Conservation (phyloP, 1,284 basidiomycete genomes). For the Boletus semigastroideus region DNA sequence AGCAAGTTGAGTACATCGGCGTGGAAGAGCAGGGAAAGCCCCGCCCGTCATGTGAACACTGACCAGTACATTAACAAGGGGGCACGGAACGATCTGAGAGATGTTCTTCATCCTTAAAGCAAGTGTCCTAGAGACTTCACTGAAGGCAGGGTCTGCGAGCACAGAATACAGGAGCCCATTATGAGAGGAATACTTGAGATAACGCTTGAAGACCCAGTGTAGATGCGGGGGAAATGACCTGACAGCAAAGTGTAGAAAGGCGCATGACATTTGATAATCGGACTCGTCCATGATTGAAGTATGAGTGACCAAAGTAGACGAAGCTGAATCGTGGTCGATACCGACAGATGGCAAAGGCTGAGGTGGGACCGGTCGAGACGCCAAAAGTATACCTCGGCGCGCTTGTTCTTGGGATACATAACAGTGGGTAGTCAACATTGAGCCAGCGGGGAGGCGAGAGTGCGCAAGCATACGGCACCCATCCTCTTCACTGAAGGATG, state of each 20-base stretch:
- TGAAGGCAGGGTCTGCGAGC: constrained; percentile 20
- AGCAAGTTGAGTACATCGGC: constrained; percentile 32
- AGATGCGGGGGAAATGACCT: constrained; percentile 39
- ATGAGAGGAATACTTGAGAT: constrained; percentile 22
- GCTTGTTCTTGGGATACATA: constrained; percentile 26
- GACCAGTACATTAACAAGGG: constrained; percentile 25
- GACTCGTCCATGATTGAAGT: constrained; percentile 31
- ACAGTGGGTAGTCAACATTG: constrained; percentile 9
- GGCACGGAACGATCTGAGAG: constrained; percentile 4
- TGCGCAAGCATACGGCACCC: constrained; percentile 44
- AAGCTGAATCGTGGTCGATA: constrained; percentile 49
- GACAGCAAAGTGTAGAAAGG: constrained; percentile 43
- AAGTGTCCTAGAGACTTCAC: constrained; percentile 13
- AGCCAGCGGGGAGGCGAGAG: constrained; percentile 45
- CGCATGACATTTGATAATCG: constrained; percentile 17
- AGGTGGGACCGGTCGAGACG: not conserved
- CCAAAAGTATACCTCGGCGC: constrained; percentile 27
- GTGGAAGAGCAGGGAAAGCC: constrained; percentile 13
- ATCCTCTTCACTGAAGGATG: constrained; percentile 45
- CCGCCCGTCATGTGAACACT: constrained; percentile 24
- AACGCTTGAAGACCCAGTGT: constrained; percentile 38
- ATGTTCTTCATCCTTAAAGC: constrained; percentile 13
- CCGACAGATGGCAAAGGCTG: constrained; percentile 30
- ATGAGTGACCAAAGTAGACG: constrained; percentile 43
- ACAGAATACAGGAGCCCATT: constrained; percentile 19